Evolutionary conservation across 805 yeast genomes (phyloP).

Genomic region (Danielia oregonensis): DNA sequence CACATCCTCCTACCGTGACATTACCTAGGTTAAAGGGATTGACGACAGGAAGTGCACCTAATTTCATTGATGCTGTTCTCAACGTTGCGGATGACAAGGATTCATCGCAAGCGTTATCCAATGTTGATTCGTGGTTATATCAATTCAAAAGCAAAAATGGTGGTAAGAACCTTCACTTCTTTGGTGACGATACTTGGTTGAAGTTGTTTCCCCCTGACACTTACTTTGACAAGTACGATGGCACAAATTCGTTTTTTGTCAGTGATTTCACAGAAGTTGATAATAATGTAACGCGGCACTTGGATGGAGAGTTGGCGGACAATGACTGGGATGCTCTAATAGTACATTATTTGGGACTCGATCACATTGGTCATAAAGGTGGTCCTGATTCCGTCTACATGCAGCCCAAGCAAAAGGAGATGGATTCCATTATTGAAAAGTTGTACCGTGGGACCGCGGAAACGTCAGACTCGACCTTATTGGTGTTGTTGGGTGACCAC

Average conservation of each 20-base stretch:
- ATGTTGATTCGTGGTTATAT: slow-evolving; percentile 83
- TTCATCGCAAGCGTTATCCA: slow-evolving; percentile 58
- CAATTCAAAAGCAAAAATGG: slow-evolving; percentile 48
- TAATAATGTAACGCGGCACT: slow-evolving; percentile 84
- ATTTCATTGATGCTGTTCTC: slow-evolving; percentile 87
- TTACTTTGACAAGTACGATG: slow-evolving; percentile 65
- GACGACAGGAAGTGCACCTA: slow-evolving; percentile 93
- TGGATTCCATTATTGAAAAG: slow-evolving; percentile 64
- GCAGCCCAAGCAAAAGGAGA: slow-evolving; percentile 79
- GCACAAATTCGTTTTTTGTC: slow-evolving; percentile 91
- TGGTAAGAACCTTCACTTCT: slow-evolving; percentile 62
- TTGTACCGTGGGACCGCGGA: slow-evolving; percentile 37
- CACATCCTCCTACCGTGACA: slow-evolving; percentile 96
- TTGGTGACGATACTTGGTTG: slow-evolving; percentile 98
- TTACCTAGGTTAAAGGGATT: slow-evolving; percentile 89
- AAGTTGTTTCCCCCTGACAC: slow-evolving; percentile 67
- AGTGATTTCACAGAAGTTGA: slow-evolving; percentile 95
- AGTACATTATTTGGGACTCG: slow-evolving; percentile 88
- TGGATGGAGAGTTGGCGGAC: slow-evolving; percentile 52
- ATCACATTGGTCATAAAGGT: slow-evolving; percentile 97
- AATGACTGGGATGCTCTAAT: slow-evolving; percentile 78
- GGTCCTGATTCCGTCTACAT: slow-evolving; percentile 82
- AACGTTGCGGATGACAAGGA: slow-evolving; percentile 91
- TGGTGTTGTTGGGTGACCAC: slow-evolving; percentile 86
- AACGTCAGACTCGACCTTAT: slow-evolving; percentile 44